Evolutionary conservation across 345 rosid species (phyloP), one percentile per base, ranked within the genome.

Genomic region (Corymbia maculata): DNA sequence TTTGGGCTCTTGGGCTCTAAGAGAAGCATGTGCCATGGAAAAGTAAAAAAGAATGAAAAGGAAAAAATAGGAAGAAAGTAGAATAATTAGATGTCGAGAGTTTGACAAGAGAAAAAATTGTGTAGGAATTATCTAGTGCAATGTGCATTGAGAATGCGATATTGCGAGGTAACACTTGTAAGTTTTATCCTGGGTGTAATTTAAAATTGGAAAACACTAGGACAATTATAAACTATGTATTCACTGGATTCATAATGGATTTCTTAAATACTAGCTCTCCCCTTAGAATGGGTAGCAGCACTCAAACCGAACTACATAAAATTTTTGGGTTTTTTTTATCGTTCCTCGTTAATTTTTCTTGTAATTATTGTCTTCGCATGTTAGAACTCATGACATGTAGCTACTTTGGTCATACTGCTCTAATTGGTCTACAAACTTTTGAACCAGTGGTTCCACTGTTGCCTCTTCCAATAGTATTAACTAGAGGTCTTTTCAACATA

Each of bases 1-100:
- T 59, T n/a, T n/a, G n/a, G n/a, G n/a, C n/a, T n/a, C n/a, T 26
- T 59, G 68, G 68, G 26, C 68, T 59, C 26, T 26, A 59, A 59
- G 30, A 59, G 0, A 26, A 59, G 68, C 0, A 26, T 59, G 15
- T 26, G 24, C 13, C 57, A 0, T 26, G 5, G 24, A 59, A 7
- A 5, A 6, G 9, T 9, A 57, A 9, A 0, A 57, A 24, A 8
- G n/a, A 53, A 21, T 2, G 19, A 53, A 53, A 52, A 8, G 28
- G 11, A 55, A 52, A 52, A 52, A 57, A 59, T 26, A 59, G 30
- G 30, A 5, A 59, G 30, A 6, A 59, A 59, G 66, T 59, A 59
- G 30, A 26, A 59, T 59, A 0, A 59, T 61, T 59, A 26, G 70
- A 28, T 13, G 36, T n/a, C 2, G 1, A 12, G 70, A 6, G 70